Conservation (phyloP, 1,284 basidiomycete species). For the Meira nashicola region DNA sequence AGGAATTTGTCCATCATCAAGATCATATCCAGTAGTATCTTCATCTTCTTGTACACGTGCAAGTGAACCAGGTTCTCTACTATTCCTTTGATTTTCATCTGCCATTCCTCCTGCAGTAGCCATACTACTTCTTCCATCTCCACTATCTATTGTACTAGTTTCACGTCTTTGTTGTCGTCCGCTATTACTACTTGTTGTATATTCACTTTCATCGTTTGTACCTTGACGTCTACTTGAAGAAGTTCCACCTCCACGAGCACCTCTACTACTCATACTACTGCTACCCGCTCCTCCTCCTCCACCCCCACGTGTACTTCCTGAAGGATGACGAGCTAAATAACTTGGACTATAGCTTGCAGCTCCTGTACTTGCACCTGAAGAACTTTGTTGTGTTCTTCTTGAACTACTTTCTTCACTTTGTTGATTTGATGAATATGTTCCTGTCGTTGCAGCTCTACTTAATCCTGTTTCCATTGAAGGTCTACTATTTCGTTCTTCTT, state of each 20-base stretch:
- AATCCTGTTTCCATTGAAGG: not conserved
- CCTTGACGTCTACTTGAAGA: not conserved
- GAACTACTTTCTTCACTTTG: slow-evolving; percentile 24
- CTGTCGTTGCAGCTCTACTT: not conserved
- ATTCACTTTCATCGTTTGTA: not conserved
- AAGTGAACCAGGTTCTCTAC: slow-evolving; percentile 11
- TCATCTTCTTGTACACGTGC: slow-evolving; percentile 22
- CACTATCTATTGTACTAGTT: not conserved
- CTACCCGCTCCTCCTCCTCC: slow-evolving; percentile 13
- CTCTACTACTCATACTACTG: slow-evolving; percentile 12
- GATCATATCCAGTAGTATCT: not conserved
- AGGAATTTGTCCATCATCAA: not conserved
- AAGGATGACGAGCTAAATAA: slow-evolving; percentile 24
- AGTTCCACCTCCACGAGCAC: slow-evolving; percentile 6
- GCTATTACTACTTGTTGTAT: slow-evolving; percentile 4
- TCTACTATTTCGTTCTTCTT: not conserved
- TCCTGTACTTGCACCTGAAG: slow-evolving; percentile 25
- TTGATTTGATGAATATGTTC: slow-evolving; percentile 17
- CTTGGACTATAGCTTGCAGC: slow-evolving; percentile 36
- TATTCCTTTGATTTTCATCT: not conserved
- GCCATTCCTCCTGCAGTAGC: slow-evolving; percentile 25
- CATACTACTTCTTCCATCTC: slow-evolving; percentile 20
- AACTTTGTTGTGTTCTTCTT: slow-evolving; percentile 19
- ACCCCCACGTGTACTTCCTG: slow-evolving; percentile 24
- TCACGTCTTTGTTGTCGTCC: slow-evolving; percentile 12